Base-by-base conservation (phyloP, 2,329 filamentous ascomycete species). In the Fusarium duplospermum region DNA sequence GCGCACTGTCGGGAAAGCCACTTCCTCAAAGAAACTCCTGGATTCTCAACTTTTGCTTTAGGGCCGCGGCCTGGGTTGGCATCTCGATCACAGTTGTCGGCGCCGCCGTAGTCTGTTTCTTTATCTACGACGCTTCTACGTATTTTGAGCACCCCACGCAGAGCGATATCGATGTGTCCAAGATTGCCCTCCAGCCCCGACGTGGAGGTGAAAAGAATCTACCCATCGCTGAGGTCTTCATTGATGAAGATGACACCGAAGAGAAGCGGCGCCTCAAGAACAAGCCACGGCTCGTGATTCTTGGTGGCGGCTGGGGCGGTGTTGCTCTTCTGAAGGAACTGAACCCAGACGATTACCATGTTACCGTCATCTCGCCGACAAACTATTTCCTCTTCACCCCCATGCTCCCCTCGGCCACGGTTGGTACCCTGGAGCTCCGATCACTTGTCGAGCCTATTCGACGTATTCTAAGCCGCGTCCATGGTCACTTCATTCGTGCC, bases 331-430 rank as follows among this genome's bases (percentile, higher is more conserved):
- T 99, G 76, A 99, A 99, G 85, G 93, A 94, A 71, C 84, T 99
- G 72, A 93, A 96, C 71, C 92, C 95, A 0, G 94, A 95, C 14
- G 94, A 98, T 77, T 99, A 98, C 81, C 95, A 99, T 82, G 92
- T 99, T 76, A 98, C 96, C 6, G 93, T 99, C 42, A 93, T 99
- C 50, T 97, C 95, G 14, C 96, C 96, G 0, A 93, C 93, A 38
- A 98, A 98, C 79, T 98, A 98, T 85, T 99, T 99, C 84, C 86
- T 99, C 35, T 99, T 99, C 83, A 99, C 96, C 2, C 96, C 96
- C 1, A 98, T 99, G 95, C 87, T 99, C 50, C 96, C 96, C 2
- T 98, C 95, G 36, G 97, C 96, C 9, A 99, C 97, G 0, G 96
- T 99, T 7, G 97, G 97, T 14, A 99, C 96, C 0, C 87, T 99